Evolutionary conservation across 1,139 yeast genomes (phyloP), one percentile per base, ranked within the genome.

Genomic region (Chernovozyma aurita): DNA sequence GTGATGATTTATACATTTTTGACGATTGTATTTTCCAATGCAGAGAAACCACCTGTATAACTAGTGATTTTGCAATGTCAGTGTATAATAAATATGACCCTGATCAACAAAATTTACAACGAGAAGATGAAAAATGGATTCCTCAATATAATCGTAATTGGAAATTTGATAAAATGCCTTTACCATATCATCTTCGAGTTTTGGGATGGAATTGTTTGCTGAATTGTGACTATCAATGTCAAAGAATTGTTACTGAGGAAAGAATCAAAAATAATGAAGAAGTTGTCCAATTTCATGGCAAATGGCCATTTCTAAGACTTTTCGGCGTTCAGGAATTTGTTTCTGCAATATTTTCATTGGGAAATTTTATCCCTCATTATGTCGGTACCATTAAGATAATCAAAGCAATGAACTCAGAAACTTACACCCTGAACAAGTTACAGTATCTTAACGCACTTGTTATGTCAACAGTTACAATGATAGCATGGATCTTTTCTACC

Each of bases 211-310:
- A 78, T 40, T 90, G 97, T 55, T 61, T 63, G 8, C 75, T 80
- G 32, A 82, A 92, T 53, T 92, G 98, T 59, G 97, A 92, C 59
- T 92, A 92, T 59, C 83, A 78, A 47, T 92, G 98, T 55, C 97
- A 92, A 57, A 77, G 85, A 40, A 56, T 76, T 13, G 67, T 90
- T 31, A 88, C 96, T 0, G 48, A 51, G 2, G 63, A 70, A 32
- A 65, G 95, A 17, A 15, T 30, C 6, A 47, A 61, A 3, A 40
- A 49, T 8, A 66, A 68, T 7, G 70, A 74, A 37, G 79, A 77
- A 38, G 63, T 86, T 2, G 73, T 73, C 33, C 98, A 92, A 54
- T 92, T 87, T 60, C 97, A 92, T 57, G 98, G 98, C 0, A 92
- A 92, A 60, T 92, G 98, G 98, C 97, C 97, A 2, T 92, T 92